Base-by-base conservation (phyloP, 1,139 yeast genomes). In the Suhomyces yuchorum region DNA sequence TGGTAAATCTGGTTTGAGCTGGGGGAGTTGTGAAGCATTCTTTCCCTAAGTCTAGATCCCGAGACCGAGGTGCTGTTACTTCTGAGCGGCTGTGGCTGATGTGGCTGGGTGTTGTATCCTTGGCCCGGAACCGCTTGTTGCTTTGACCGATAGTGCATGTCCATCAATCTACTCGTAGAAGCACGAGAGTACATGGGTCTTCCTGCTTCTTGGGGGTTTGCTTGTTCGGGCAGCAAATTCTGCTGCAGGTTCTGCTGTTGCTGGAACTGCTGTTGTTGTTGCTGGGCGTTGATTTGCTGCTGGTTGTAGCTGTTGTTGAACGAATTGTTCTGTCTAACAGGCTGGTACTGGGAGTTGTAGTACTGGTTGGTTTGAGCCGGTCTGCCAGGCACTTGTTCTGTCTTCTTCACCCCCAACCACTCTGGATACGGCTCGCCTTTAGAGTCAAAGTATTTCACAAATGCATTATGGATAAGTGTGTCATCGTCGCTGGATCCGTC, bases 381-480 rank as follows among this genome's bases (percentile, higher is more conserved):
- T 17, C 38, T 26, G 12, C 28, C 17, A 8, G 39, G 40, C 2
- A 15, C 40, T 11, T 19, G 42, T 8, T 35, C 35, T 2, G 37
- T 37, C 34, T 50, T 49, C 42, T 52, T 49, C 24, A 63, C 75
- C 5, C 78, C 80, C 19, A 75, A 62, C 80, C 80, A 75, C 26
- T 73, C 79, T 8, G 80, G 80, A 49, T 70, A 75, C 9, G 72
- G 66, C 44, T 68, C 61, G 24, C 64, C 59, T 20, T 58, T 60
- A 2, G 60, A 39, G 45, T 73, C 76, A 50, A 61, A 75, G 55
- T 70, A 73, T 49, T 66, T 68, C 35, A 75, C 74, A 53, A 75
- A 74, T 3, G 80, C 78, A 53, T 71, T 68, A 58, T 75, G 80
- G 47, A 75, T 66, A 47, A 75, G 63, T 1, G 80, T 75, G 37